Conservation (phyloP, 768 basidiomycete species). For the Phanerochaete sordida region DNA sequence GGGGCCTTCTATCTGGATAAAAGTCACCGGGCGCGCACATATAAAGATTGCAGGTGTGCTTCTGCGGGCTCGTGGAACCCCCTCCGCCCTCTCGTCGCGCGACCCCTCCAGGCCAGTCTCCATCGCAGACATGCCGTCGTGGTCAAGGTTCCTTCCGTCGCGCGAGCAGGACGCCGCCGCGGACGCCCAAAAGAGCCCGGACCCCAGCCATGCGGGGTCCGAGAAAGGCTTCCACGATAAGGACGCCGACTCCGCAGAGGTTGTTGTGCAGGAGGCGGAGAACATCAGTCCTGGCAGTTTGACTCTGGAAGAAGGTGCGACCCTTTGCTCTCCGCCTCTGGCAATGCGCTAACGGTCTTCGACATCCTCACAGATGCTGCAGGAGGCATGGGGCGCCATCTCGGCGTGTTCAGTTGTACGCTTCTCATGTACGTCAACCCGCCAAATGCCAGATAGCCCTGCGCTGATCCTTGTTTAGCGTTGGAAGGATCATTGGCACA, state of each 20-base stretch:
- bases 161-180: background rate
- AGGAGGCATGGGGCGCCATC: conserved; percentile 54
- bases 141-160: background rate
- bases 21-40: background rate
- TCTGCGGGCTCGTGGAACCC: background rate
- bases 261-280: background rate
- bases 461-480: conserved; percentile 8
- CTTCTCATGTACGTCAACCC: conserved; percentile 41
- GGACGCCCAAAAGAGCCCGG: background rate
- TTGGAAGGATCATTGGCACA: conserved; percentile 58
- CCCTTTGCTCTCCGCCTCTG: background rate
- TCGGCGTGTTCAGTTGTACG: conserved; percentile 54
- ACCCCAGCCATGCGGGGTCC: background rate
- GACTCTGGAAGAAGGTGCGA: background rate
- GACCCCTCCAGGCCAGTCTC: no score
- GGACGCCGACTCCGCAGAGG: background rate
- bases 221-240: background rate
- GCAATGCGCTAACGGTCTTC: background rate
- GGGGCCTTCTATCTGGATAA: conserved; percentile 3
- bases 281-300: background rate
- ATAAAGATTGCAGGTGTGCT: background rate
- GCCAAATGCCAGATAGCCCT: background rate
- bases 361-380: conserved; percentile 33
- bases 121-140: background rate
- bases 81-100: background rate